Evolutionary conservation across 805 yeast genomes (phyloP).

Genomic region (Candida yuanshanica): DNA sequence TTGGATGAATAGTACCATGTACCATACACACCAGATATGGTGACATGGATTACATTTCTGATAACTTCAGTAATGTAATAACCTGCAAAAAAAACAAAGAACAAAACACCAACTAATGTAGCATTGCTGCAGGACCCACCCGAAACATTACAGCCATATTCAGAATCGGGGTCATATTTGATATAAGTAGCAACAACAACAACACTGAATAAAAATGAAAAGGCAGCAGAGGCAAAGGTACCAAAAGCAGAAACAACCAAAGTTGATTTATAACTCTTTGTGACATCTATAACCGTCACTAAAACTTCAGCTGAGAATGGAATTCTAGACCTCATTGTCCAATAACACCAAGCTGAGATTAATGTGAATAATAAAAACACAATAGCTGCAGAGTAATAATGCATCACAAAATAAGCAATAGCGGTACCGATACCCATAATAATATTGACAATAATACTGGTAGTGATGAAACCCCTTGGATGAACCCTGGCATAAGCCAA

Average conservation of each 20-base stretch:
- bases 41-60: conserved; percentile 72
- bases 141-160: conserved; percentile 45
- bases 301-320: conserved; percentile 71
- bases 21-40: conserved; percentile 81
- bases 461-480: conserved; percentile 61
- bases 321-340: conserved; percentile 64
- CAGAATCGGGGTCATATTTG: conserved; percentile 59
- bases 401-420: conserved; percentile 60
- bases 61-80: conserved; percentile 79
- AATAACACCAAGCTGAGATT: conserved; percentile 63
- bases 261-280: conserved; percentile 67
- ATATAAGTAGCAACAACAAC: conserved; percentile 73
- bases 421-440: conserved; percentile 69
- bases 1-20: conserved; percentile 83
- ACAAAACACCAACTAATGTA: conserved; percentile 62
- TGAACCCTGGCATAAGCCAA: conserved; percentile 56
- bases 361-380: conserved; percentile 64
- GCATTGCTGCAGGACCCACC: conserved; percentile 53
- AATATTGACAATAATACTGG: conserved; percentile 64
- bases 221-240: conserved; percentile 50
- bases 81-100: conserved; percentile 77
- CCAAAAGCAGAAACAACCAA: conserved; percentile 58
- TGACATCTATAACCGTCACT: conserved; percentile 69
- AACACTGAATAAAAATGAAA: conserved; percentile 59
- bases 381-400: conserved; percentile 76